Base-by-base conservation (phyloP, 1,284 basidiomycete species). In the Ceratobasidium sp. region DNA sequence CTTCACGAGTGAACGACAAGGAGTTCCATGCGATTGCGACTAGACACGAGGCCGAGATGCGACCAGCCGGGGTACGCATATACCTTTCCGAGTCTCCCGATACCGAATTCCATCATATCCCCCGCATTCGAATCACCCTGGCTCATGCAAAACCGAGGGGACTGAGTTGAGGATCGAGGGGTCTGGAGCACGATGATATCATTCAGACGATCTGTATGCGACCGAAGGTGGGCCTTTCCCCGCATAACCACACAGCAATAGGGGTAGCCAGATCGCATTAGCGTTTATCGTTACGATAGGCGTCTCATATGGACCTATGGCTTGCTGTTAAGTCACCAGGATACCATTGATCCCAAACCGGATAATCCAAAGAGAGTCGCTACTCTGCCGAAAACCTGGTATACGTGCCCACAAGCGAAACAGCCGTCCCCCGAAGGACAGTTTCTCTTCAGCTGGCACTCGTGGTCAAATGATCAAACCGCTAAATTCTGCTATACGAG, bases 181-280 rank as follows among this genome's bases (percentile, higher is more conserved):
- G 64, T 55, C 64, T 55, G 32, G 64, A 53, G 34, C 34, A 23
- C 32, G 8, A 30, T 67, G 64, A 67, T 34, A 48, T 67, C 50
- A 53, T 55, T 1, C 64, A 32, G 41, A 14, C 23, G 26, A 3
- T 9, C n/a, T 32, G 21, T 26, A 43, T 26, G 34, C 32, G 34
- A 41, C 12, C 21, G 18, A 36, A 21, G 26, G 14, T 8, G 4
- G 6, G 28, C 8, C 21, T n/a, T 45, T 55, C 39, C 28, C 34
- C 30, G 32, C 30, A 50, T 1, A 18, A 16, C 52, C 39, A 21
- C 64, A 55, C 50, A 39, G 50, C 50, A 21, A 53, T 30, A 34
- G 45, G 34, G 53, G 48, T 26, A 8, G n/a, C 10, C 21, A 12
- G 14, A 28, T 57, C 53, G 23, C 14, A 30, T 36, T n/a, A n/a